A percentile compares a stretch with the other conserved stretches of the same genome.
Conservation (phyloP, 495 filamentous ascomycete genomes). For the Hypoxylon lienhwacheense region DNA sequence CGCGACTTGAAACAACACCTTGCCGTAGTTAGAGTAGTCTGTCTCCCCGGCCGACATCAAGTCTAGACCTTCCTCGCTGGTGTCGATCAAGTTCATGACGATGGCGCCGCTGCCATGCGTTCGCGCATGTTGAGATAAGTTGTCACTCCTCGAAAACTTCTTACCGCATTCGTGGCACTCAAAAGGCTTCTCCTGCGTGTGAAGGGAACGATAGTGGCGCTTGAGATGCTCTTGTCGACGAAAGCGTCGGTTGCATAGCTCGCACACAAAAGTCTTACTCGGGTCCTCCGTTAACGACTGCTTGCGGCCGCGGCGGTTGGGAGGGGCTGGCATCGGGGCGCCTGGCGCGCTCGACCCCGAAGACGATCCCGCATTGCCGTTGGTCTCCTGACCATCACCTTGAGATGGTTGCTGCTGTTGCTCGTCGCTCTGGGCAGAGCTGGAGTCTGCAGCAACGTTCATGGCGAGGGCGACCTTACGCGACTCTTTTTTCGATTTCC, state of each 20-base stretch:
- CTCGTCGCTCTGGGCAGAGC: constrained; percentile 44
- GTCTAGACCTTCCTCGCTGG: constrained; percentile 52
- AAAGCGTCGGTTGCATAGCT: constrained; percentile 94
- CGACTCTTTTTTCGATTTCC: constrained; percentile 55
- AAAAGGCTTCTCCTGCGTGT: constrained; percentile 98
- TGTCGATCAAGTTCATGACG: constrained; percentile 82
- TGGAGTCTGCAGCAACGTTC: constrained; percentile 48
- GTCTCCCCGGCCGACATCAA: constrained; percentile 54
- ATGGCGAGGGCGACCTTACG: constrained; percentile 48
- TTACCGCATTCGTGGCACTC: constrained; percentile 97
- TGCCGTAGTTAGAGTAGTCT: constrained; percentile 65
- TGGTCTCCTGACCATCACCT: constrained; percentile 35
- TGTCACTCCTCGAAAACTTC: constrained; percentile 98
- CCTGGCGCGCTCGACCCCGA: constrained; percentile 36
- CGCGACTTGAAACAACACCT: constrained; percentile 75
- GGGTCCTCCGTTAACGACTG: constrained; percentile 98
- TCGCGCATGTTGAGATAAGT: constrained; percentile 91
- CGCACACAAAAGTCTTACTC: constrained; percentile 97
- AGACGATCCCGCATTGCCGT: constrained; percentile 29
- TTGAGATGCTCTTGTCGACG: constrained; percentile 98
- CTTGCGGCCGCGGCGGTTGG: constrained; percentile 95
- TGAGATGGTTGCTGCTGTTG: constrained; percentile 39
- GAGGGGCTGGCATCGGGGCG: constrained; percentile 59
- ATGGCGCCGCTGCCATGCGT: constrained; percentile 91
- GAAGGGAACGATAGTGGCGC: constrained; percentile 96